Conservation (phyloP, 345 rosid species). For the Zanthoxylum bungeanum region DNA sequence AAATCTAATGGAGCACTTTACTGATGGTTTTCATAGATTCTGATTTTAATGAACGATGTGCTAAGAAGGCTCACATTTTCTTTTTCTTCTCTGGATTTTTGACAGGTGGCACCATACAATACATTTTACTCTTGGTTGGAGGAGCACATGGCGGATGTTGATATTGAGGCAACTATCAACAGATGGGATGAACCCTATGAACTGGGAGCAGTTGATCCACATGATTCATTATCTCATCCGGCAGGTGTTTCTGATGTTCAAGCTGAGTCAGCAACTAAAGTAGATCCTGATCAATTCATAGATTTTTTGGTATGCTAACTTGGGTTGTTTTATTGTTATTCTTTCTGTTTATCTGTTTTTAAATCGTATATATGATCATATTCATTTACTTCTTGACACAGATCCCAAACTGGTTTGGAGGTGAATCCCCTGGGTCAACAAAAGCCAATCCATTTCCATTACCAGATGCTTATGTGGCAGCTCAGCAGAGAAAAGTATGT, state of each 20-base stretch:
- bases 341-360: not conserved
- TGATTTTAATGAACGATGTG: not conserved
- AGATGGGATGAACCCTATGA: constrained; percentile 89
- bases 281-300: constrained; percentile 92
- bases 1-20: not conserved
- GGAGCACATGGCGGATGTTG: constrained; percentile 87
- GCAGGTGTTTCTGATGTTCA: constrained; percentile 95
- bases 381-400: constrained; percentile 25
- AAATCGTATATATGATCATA: constrained; percentile 1
- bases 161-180: constrained; percentile 73
- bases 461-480: constrained; percentile 65
- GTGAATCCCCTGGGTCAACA: constrained; percentile 66
- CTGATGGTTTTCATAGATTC: not conserved
- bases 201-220: constrained; percentile 89
- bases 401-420: constrained; percentile 94
- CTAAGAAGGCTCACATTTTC: not conserved
- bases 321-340: not conserved
- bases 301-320: constrained; percentile 83
- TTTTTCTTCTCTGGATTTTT: constrained; percentile 13
- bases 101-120: constrained; percentile 95
- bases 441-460: constrained; percentile 84
- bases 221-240: constrained; percentile 94
- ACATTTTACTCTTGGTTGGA: constrained; percentile 85
- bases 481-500: constrained; percentile 80
- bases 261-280: constrained; percentile 73